phyloP scores from a whole-genome alignment of 169 alveolate species.

The Cytauxzoon felis region DNA sequence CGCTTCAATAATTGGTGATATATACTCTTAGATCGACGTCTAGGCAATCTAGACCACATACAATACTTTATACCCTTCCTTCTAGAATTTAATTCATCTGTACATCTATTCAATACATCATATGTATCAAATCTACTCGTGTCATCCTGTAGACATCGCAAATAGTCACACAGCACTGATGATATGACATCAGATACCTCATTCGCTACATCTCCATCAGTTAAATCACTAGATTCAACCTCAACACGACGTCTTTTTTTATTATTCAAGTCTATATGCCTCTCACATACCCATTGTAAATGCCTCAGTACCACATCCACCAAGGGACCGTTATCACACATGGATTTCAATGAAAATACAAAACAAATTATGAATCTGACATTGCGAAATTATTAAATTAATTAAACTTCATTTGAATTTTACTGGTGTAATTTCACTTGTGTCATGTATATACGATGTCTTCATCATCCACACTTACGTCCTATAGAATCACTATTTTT shows the following conservation, averaged over 20 bases:
- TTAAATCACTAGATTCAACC: background rate
- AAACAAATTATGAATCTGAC: too few species aligned
- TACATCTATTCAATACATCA: conserved; percentile 22
- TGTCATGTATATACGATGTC: too few species aligned
- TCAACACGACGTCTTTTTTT: conserved; percentile 2
- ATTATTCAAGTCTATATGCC: too few species aligned
- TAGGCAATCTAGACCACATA: background rate
- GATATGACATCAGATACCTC: conserved; percentile 21
- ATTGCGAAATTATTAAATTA: too few species aligned
- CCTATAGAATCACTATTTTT: too few species aligned
- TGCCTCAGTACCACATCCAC: background rate
- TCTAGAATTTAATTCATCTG: background rate
- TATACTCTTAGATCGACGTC: background rate
- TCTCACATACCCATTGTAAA: conserved; percentile 5
- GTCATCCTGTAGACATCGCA: conserved; percentile 20
- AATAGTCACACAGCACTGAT: conserved; percentile 36
- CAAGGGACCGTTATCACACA: too few species aligned
- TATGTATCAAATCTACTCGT: conserved; percentile 35
- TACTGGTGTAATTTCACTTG: too few species aligned
- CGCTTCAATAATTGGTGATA: conserved; percentile 31
- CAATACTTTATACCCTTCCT: background rate
- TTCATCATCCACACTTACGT: too few species aligned
- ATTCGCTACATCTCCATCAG: conserved; percentile 1
- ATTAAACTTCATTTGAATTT: too few species aligned
- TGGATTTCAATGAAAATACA: too few species aligned